phyloP scores from a whole-genome alignment of 805 yeast species.

The Teunomyces pallodes region DNA sequence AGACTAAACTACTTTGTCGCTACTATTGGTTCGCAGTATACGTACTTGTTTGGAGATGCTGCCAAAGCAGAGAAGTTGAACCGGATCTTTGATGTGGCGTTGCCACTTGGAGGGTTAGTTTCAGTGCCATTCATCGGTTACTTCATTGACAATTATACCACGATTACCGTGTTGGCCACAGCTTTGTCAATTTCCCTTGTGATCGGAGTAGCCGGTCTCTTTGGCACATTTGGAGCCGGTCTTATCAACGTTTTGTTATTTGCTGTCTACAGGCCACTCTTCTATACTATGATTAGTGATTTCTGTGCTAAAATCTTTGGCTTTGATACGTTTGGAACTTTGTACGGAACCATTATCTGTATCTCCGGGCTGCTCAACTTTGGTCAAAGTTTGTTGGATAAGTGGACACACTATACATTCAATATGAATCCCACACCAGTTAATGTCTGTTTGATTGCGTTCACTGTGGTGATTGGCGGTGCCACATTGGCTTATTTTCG shows the following conservation, averaged over 20 bases:
- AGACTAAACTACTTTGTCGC: conserved; percentile 59
- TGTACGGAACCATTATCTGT: conserved; percentile 56
- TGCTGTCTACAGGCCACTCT: conserved; percentile 56
- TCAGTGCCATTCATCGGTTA: conserved; percentile 55
- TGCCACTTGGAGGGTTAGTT: conserved; percentile 56
- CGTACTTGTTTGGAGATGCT: conserved; percentile 42
- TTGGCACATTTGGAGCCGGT: conserved; percentile 41
- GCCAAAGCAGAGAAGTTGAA: conserved; percentile 40
- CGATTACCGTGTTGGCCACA: conserved; percentile 41
- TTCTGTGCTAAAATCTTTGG: conserved; percentile 65
- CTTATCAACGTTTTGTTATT: conserved; percentile 45
- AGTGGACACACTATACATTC: conserved; percentile 48
- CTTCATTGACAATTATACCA: conserved; percentile 48
- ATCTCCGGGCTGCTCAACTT: conserved; percentile 52
- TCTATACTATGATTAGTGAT: conserved; percentile 56
- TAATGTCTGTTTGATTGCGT: conserved; percentile 35
- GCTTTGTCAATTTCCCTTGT: conserved; percentile 41
- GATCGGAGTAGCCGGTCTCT: conserved; percentile 49
- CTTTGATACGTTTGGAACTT: conserved; percentile 57
- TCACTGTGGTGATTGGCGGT: conserved; percentile 46
- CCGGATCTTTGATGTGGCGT: conserved; percentile 49
- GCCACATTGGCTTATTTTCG: conserved; percentile 39
- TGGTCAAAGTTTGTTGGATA: conserved; percentile 46
- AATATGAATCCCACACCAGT: conserved; percentile 56
- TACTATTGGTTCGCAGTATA: conserved; percentile 54